A percentile compares a stretch with the other conserved stretches of the same genome.
Evolutionary conservation across 1,284 basidiomycete genomes (phyloP).

Genomic region (Boletus sp.): DNA sequence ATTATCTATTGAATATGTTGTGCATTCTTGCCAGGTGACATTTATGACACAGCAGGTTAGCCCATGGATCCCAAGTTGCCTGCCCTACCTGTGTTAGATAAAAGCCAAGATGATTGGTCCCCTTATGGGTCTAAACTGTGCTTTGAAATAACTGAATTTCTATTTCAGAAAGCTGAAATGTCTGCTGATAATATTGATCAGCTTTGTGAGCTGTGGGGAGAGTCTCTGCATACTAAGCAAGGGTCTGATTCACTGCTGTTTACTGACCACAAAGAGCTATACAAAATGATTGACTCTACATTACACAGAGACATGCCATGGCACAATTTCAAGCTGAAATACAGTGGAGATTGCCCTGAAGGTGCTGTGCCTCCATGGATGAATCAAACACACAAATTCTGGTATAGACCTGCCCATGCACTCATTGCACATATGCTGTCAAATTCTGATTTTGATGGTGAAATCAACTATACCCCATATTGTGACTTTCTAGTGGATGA

Average conservation of each 20-base stretch:
- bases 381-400: background rate
- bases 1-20: too few relatives aligned
- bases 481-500: background rate
- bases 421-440: background rate
- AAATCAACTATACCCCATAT: conserved; percentile 5
- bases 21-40: too few relatives aligned
- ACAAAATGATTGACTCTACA: background rate
- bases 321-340: background rate
- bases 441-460: background rate
- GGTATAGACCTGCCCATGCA: background rate
- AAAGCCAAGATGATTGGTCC: too few relatives aligned
- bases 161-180: background rate
- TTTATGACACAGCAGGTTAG: too few relatives aligned
- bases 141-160: too few relatives aligned
- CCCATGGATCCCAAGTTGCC: too few relatives aligned
- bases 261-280: background rate
- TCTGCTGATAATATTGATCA: background rate
- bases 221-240: background rate
- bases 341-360: background rate
- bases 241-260: background rate
- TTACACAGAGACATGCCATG: background rate
- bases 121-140: too few relatives aligned
- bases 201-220: background rate
- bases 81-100: too few relatives aligned
- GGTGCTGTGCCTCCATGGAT: background rate